Base-by-base conservation (phyloP, 768 basidiomycete species). In the Leccinum broughii region DNA sequence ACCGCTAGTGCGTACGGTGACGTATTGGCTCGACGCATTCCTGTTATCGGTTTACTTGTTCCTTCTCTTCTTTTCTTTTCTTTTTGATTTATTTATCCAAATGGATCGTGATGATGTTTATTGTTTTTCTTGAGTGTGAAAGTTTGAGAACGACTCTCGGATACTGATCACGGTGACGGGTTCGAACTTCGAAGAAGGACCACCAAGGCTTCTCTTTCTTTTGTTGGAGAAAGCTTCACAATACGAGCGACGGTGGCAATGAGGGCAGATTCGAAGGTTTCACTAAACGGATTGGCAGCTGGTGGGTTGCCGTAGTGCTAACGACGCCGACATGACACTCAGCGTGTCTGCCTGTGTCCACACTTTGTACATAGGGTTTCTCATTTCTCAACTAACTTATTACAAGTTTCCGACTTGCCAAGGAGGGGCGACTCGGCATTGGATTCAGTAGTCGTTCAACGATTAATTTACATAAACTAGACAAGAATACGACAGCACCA, bases 1-100 rank as follows among this genome's bases (percentile, higher is more conserved):
- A 56, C 57, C 60, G 62, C 63, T 66, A 61, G 68, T 66, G 68
- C 61, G 68, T 64, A 62, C 54, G 17, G 58, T 66, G 41, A 51
- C n/a, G 49, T 20, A 55, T 56, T 55, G 39, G 41, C 60, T 72
- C n/a, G 50, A 30, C 61, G 64, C 61, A 62, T 66, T 64, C 63
- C 62, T 70, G 59, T 62, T 58, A 41, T 68, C 54, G 39, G 28
- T 48, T 58, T 8, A 44, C 41, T 44, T 44, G 39, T 39, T 39
- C 39, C 3, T 7, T 17, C 17, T 41, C 5, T n/a, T 44, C 9
- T 20, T 2, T 28, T 44, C 9, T 41, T 0, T 57, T 26, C 6
- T 26, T 49, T 54, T 68, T 62, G 51, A 30, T 62, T 65, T 68
- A 63, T 48, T 34, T 65, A 63, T 48, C 35, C 44, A 34, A 64